A percentile compares a stretch with the other conserved stretches of the same genome.
Evolutionary conservation across 2,329 filamentous ascomycete genomes (phyloP).

Genomic region (Colletotrichum shisoi): DNA sequence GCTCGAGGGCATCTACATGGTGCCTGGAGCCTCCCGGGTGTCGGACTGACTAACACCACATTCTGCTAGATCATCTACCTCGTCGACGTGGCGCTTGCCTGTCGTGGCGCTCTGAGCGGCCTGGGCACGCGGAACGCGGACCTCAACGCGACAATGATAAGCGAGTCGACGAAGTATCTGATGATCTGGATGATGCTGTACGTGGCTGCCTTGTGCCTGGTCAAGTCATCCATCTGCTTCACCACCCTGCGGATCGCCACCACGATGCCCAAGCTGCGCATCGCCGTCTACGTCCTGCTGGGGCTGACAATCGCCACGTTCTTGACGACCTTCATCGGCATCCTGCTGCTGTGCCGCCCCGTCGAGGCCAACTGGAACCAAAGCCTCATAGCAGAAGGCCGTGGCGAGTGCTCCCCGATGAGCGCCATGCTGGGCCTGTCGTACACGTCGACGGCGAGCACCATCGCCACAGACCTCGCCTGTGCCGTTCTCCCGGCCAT

Average conservation of each 20-base stretch:
- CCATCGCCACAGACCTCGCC: slow-evolving; percentile 48
- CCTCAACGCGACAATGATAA: slow-evolving; percentile 38
- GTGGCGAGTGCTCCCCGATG: slow-evolving; percentile 37
- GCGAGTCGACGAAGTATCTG: slow-evolving; percentile 41
- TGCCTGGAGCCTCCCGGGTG: too few species aligned
- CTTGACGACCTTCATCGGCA: slow-evolving; percentile 46
- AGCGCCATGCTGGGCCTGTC: slow-evolving; percentile 41
- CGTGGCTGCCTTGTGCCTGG: slow-evolving; percentile 39
- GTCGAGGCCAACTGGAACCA: slow-evolving; percentile 42
- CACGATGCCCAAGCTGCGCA: slow-evolving; percentile 39
- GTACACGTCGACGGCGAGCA: slow-evolving; percentile 46
- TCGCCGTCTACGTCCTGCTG: slow-evolving; percentile 40
- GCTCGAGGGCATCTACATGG: too few species aligned
- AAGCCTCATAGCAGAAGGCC: slow-evolving; percentile 44
- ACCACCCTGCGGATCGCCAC: slow-evolving; percentile 48
- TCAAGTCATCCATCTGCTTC: slow-evolving; percentile 49
- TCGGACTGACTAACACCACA: background rate
- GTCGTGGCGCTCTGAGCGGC: slow-evolving; percentile 39
- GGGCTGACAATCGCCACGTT: slow-evolving; percentile 43
- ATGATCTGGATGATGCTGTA: slow-evolving; percentile 45
- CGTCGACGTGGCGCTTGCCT: slow-evolving; percentile 41
- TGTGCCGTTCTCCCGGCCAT: slow-evolving; percentile 46
- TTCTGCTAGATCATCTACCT: slow-evolving; percentile 31
- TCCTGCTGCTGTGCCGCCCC: slow-evolving; percentile 41
- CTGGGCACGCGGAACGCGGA: slow-evolving; percentile 41